Evolutionary conservation across 164 flowering plant genomes (phyloP), one percentile per base, ranked within the genome.

Genomic region (Annona squamosa): DNA sequence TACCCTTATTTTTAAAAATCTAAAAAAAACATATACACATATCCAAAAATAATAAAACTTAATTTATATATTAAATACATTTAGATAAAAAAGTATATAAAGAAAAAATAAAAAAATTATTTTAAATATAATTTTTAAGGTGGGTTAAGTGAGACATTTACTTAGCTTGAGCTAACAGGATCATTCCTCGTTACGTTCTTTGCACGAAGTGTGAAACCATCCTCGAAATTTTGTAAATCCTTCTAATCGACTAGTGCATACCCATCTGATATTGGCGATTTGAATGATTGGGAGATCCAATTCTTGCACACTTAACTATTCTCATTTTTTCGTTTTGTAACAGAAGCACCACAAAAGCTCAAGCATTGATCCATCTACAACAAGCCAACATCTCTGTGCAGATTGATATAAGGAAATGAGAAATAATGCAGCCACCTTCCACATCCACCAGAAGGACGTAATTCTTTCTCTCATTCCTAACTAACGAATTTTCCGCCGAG

Each of bases 381-480:
- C 88, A 87, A 69, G 94, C 99, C 79, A 90, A 84, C 81, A 87
- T 95, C 73, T 91, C 98, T 5, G 97, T 95, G 72, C 93, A 95
- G 77, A 88, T 95, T 76, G 96, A 93, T 76, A 85, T 95, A 12
- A 94, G 91, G 44, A 95, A 95, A 80, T 83, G 82, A 77, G 84
- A 85, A 42, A 44, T 66, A 26, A 81, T 73, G 65, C 71, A 81
- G 74, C 65, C 75, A 16, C 37, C 77, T 47, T 66, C 81, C 59
- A 63, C 82, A 46, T 81, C 87, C 42, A 75, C 70, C 61, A 59
- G 37, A 26, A 67, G 5, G 85, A 87, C 89, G 98, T 93, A 81
- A 66, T 57, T 19, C 12, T 48, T 12, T 9, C 37, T 26, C 37
- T 64, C 9, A 41, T 42, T 9, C 46, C 45, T 1, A 3, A 41